A percentile compares a stretch with the other conserved stretches of the same genome.
Conservation (phyloP, 1,139 yeast species). For the Candida freyschussii region DNA sequence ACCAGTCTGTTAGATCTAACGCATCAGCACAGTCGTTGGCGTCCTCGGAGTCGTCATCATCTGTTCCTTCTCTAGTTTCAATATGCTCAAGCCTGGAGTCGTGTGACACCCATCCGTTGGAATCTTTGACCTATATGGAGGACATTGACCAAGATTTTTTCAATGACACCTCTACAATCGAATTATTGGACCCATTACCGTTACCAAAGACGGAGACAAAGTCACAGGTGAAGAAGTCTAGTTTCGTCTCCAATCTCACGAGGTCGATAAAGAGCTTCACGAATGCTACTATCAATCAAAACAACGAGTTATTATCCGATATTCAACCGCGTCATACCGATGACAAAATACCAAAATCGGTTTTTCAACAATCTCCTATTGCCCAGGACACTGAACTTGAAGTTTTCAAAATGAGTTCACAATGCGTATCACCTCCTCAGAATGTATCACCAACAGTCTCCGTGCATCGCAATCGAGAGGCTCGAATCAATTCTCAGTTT, state of each 20-base stretch:
- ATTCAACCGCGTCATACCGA: slow-evolving; percentile 26
- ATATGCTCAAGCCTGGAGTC: slow-evolving; percentile 13
- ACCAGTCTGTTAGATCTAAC: slow-evolving; percentile 7
- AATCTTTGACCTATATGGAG: slow-evolving; percentile 13
- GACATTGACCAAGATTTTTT: slow-evolving; percentile 25
- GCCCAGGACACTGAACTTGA: slow-evolving; percentile 19
- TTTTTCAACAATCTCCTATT: not conserved
- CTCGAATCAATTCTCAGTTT: slow-evolving; percentile 41
- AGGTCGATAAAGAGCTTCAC: slow-evolving; percentile 19
- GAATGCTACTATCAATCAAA: slow-evolving; percentile 11
- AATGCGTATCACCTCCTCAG: slow-evolving; percentile 3
- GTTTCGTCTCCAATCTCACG: slow-evolving; percentile 23
- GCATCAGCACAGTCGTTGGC: slow-evolving; percentile 7
- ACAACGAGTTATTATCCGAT: slow-evolving; percentile 20
- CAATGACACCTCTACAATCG: slow-evolving; percentile 9
- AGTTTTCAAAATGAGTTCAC: slow-evolving; percentile 23
- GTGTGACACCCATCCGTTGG: slow-evolving; percentile 22
- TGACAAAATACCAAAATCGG: slow-evolving; percentile 14
- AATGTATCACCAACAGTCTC: slow-evolving; percentile 4
- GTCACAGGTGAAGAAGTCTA: slow-evolving; percentile 7
- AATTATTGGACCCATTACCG: slow-evolving; percentile 11
- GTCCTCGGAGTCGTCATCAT: slow-evolving; percentile 8
- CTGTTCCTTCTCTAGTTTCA: slow-evolving; percentile 10
- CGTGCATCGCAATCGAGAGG: slow-evolving; percentile 34
- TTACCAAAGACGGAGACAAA: slow-evolving; percentile 4